Percentiles rank a stretch among this genome's conserved stretches.
Evolutionary conservation across 2,329 filamentous ascomycete genomes (phyloP).

Genomic region (Cercospora brassicicola): DNA sequence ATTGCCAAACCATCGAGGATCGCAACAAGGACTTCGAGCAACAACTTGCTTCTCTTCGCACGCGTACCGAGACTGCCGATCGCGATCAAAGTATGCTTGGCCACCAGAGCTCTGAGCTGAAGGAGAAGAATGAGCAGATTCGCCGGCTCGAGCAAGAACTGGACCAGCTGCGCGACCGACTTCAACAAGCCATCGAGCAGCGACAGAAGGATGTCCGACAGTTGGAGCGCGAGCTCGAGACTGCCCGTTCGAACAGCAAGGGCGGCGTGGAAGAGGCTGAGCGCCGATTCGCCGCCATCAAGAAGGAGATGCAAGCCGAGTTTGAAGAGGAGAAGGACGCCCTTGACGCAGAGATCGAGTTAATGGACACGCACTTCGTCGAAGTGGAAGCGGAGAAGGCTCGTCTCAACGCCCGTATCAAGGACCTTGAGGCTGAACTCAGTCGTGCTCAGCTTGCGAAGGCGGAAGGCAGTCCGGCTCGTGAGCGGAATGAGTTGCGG

Average conservation of each 20-base stretch:
- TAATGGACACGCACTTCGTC: constrained; percentile 47
- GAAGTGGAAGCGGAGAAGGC: constrained; percentile 52
- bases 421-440: constrained; percentile 42
- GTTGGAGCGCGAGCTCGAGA: constrained; percentile 46
- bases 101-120: constrained; percentile 31
- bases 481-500: constrained; percentile 40
- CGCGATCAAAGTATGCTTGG: constrained; percentile 34
- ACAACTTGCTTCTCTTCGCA: constrained; percentile 28
- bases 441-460: constrained; percentile 41
- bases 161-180: constrained; percentile 43
- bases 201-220: constrained; percentile 42
- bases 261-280: constrained; percentile 31
- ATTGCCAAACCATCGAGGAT: constrained; percentile 35
- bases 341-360: constrained; percentile 58
- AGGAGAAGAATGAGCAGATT: constrained; percentile 33
- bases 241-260: constrained; percentile 29
- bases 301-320: constrained; percentile 49
- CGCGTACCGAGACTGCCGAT: constrained; percentile 28
- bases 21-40: constrained; percentile 36
- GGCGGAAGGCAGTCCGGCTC: constrained; percentile 38
- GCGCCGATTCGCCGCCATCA: constrained; percentile 52
- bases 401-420: constrained; percentile 60
- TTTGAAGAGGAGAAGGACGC: constrained; percentile 45
- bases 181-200: constrained; percentile 37
- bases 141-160: constrained; percentile 44